Conservation (phyloP, 345 rosid species). For the Excoecaria agallocha region DNA sequence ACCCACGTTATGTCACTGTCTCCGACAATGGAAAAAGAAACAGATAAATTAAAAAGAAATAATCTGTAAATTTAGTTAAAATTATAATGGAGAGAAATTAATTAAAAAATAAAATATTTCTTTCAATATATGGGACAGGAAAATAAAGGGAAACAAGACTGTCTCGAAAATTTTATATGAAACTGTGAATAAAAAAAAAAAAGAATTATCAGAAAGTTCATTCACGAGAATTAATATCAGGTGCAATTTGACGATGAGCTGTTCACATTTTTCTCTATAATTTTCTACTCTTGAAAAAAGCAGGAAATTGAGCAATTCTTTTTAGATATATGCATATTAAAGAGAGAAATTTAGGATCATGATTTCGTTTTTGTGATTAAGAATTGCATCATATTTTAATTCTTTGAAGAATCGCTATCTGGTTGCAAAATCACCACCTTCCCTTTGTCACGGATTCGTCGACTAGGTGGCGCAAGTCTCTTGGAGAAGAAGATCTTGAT, state of each 20-base stretch:
- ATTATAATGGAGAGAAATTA: no score
- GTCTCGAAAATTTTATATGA: neutral
- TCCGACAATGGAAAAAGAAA: neutral
- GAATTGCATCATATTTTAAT: slow-evolving; percentile 3
- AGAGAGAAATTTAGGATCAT: slow-evolving; percentile 1
- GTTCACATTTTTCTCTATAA: neutral
- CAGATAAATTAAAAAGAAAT: neutral
- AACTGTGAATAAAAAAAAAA: neutral
- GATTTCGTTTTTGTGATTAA: neutral
- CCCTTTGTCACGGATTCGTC: slow-evolving; percentile 24
- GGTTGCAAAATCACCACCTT: slow-evolving; percentile 17
- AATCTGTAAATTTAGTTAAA: neutral
- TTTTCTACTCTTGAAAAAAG: neutral
- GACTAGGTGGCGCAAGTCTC: slow-evolving; percentile 15
- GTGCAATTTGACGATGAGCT: neutral
- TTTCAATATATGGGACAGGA: neutral
- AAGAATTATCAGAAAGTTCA: neutral
- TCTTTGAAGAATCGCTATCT: slow-evolving; percentile 19
- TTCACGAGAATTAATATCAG: neutral
- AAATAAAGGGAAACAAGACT: neutral
- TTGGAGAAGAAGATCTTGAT: slow-evolving; percentile 17
- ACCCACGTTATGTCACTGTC: slow-evolving; percentile 6
- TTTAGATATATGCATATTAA: neutral
- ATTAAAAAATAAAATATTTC: neutral
- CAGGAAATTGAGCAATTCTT: neutral